These are phyloP conservation scores for Colletotrichum ledebouriae DNA, from an alignment of 2,329 filamentous ascomycete genomes.

Conservation along the genomic window DNA sequence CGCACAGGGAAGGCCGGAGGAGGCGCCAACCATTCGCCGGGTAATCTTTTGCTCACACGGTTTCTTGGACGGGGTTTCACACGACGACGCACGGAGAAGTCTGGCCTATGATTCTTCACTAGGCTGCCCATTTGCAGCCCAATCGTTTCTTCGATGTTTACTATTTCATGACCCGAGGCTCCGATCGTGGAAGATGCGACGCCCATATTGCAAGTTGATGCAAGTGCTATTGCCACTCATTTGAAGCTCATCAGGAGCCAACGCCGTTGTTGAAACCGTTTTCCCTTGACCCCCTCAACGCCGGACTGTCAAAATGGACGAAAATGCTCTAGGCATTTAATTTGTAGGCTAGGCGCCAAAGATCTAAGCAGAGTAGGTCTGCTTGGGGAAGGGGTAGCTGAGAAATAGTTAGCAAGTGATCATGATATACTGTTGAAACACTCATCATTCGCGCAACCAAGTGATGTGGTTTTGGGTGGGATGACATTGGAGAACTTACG, in stretches of 20 bases:
- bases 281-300: slow-evolving; percentile 58
- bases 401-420: slow-evolving; percentile 40
- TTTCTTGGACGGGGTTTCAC: slow-evolving; percentile 35
- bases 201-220: slow-evolving; percentile 45
- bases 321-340: slow-evolving; percentile 39
- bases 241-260: slow-evolving; percentile 51
- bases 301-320: slow-evolving; percentile 49
- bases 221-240: slow-evolving; percentile 47
- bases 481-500: slow-evolving; percentile 72
- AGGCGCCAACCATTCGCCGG: slow-evolving; percentile 6
- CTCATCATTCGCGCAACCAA: slow-evolving; percentile 19
- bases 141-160: slow-evolving; percentile 34
- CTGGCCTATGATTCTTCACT: slow-evolving; percentile 27
- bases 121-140: slow-evolving; percentile 27
- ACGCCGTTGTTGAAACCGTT: slow-evolving; percentile 70
- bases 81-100: slow-evolving; percentile 23
- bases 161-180: slow-evolving; percentile 42
- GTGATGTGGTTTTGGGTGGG: neutral
- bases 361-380: slow-evolving; percentile 72
- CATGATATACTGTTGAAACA: neutral
- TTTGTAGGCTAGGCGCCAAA: slow-evolving; percentile 45
- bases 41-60: slow-evolving; percentile 28
- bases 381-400: slow-evolving; percentile 87
- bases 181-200: slow-evolving; percentile 60
- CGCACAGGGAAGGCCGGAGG: slow-evolving; percentile 8